Percentiles rank a stretch among this genome's conserved stretches.
phyloP scores from a whole-genome alignment of 177 flowering plant genomes.

The Vitis hybrid region DNA sequence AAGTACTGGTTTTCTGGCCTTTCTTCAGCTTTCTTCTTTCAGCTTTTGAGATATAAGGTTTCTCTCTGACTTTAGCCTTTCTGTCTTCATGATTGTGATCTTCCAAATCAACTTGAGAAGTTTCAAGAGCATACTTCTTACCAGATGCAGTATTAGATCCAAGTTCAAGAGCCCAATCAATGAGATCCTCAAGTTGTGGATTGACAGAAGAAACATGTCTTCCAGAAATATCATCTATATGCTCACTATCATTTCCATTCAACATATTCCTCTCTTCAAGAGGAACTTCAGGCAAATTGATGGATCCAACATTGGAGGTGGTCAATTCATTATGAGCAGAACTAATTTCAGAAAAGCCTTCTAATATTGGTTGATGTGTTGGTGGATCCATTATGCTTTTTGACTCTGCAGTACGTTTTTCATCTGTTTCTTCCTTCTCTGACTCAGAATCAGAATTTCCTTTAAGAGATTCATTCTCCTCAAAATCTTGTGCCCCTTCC shows the following conservation, averaged over 20 bases:
- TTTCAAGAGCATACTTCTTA: constrained; percentile 35
- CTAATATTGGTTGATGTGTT: constrained; percentile 13
- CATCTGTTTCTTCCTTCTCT: constrained; percentile 42
- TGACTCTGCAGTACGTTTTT: constrained; percentile 13
- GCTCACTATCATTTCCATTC: background rate
- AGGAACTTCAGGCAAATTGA: constrained; percentile 12
- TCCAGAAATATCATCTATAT: constrained; percentile 19
- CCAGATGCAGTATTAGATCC: constrained; percentile 54
- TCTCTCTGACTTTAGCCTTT: constrained; percentile 39
- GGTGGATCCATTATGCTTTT: constrained; percentile 17
- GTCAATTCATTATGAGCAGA: background rate
- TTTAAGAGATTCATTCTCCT: constrained; percentile 35
- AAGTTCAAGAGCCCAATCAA: constrained; percentile 87
- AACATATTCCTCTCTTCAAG: constrained; percentile 6
- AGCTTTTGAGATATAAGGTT: too few species aligned
- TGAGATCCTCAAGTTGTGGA: constrained; percentile 76
- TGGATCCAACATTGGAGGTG: constrained; percentile 6
- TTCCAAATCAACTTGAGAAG: constrained; percentile 36
- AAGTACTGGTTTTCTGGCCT: too few species aligned
- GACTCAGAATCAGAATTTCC: constrained; percentile 59
- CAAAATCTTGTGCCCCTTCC: constrained; percentile 55
- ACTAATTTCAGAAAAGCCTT: background rate
- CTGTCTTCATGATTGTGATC: constrained; percentile 36
- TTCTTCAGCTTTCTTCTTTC: too few species aligned
- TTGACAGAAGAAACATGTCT: constrained; percentile 25